These are phyloP conservation scores for Wolfiporia cocos DNA, from an alignment of 1,284 basidiomycete genomes.

Conservation along the genomic window DNA sequence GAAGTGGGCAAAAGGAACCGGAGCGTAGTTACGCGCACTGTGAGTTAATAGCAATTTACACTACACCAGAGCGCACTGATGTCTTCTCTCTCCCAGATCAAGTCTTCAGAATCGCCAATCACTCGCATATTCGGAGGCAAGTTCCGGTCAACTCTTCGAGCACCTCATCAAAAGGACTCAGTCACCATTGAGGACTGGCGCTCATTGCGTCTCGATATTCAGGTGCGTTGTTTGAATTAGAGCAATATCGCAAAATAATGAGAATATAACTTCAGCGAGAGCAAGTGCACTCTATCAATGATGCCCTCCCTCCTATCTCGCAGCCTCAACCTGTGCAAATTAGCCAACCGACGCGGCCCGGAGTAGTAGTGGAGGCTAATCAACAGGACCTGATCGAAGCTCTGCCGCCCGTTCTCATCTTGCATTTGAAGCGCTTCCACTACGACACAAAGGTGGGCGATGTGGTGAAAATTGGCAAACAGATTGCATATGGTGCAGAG, in stretches of 20 bases:
- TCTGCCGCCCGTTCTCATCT: slow-evolving; percentile 81
- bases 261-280: slow-evolving; percentile 64
- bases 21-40: slow-evolving; percentile 76
- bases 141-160: slow-evolving; percentile 81
- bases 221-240: slow-evolving; percentile 38
- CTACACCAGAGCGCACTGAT: neutral
- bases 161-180: slow-evolving; percentile 82
- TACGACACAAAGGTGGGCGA: slow-evolving; percentile 80
- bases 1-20: slow-evolving; percentile 93
- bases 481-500: slow-evolving; percentile 74
- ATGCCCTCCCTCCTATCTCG: slow-evolving; percentile 79
- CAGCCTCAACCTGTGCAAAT: slow-evolving; percentile 82
- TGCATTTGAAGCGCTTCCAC: slow-evolving; percentile 92
- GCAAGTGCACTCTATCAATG: slow-evolving; percentile 73
- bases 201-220: slow-evolving; percentile 85
- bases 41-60: slow-evolving; percentile 30
- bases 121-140: slow-evolving; percentile 93
- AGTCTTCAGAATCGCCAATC: slow-evolving; percentile 81
- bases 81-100: slow-evolving; percentile 45
- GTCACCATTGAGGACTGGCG: slow-evolving; percentile 93
- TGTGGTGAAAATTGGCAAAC: slow-evolving; percentile 84
- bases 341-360: slow-evolving; percentile 50
- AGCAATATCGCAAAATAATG: too few species aligned
- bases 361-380: slow-evolving; percentile 70
- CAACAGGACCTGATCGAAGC: slow-evolving; percentile 87